These are phyloP conservation scores for Elsinoe batatas DNA, from an alignment of 2,329 filamentous ascomycete species.

Conservation along the genomic window DNA sequence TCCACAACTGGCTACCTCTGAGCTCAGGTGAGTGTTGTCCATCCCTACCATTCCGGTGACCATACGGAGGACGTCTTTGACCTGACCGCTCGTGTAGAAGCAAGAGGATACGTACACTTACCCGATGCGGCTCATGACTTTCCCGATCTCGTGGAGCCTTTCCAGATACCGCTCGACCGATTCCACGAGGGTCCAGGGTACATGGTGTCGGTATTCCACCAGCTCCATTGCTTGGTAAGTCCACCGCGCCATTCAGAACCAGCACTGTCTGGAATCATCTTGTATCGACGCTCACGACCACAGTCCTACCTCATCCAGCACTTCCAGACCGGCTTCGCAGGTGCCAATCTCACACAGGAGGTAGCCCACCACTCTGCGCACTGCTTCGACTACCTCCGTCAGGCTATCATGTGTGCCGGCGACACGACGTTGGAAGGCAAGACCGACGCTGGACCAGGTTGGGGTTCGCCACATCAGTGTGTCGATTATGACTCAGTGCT, in stretches of 20 bases:
- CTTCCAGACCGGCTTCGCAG: conserved; percentile 16
- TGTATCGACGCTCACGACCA: conserved; percentile 9
- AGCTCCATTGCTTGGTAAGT: conserved; percentile 26
- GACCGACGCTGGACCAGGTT: neutral
- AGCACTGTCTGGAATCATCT: too few species aligned
- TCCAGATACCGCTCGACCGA: neutral
- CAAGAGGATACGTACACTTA: neutral
- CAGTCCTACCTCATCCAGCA: conserved; percentile 17
- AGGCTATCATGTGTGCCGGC: conserved; percentile 21
- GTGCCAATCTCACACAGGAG: conserved; percentile 16
- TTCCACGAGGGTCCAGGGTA: conserved; percentile 17
- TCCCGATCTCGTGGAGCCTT: neutral
- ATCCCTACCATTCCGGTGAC: neutral
- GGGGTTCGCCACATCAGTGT: neutral
- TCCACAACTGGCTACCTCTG: neutral
- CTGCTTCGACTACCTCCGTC: conserved; percentile 24
- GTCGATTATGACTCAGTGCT: neutral
- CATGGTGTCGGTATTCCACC: conserved; percentile 27
- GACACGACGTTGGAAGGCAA: conserved; percentile 21
- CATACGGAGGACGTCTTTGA: neutral
- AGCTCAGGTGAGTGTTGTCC: neutral
- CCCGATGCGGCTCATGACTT: neutral
- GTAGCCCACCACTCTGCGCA: conserved; percentile 16
- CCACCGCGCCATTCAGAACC: neutral
- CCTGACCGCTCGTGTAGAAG: neutral